Evolutionary conservation across 2,329 filamentous ascomycete genomes (phyloP), one percentile per base, ranked within the genome.

Genomic region (Tolypocladium cylindrosporum): DNA sequence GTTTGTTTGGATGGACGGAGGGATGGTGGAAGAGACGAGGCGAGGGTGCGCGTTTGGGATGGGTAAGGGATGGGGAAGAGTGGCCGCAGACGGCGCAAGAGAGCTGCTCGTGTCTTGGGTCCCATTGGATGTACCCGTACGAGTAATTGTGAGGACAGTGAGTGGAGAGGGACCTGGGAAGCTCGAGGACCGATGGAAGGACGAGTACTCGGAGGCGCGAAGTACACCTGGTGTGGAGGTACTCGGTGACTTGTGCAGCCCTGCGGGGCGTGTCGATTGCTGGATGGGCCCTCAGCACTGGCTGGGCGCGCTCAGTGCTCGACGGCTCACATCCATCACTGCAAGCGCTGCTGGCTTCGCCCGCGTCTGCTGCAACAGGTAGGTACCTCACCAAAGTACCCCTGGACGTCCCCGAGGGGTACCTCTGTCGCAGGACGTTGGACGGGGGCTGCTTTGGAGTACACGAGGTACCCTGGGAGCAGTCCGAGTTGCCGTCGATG

Each of bases 101-200:
- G 21, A 27, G 43, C 9, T 19, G 43, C 36, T 51, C 43, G 55
- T 27, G 42, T 39, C 55, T 56, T n/a, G 36, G 43, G 27, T 16
- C 55, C 42, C 42, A 24, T n/a, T 52, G 48, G 40, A 54, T 43
- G 50, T 31, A 31, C 27, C 27, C 27, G 27, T 31, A 31, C 27
- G 27, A 31, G 27, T 50, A 54, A 57, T 57, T 43, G 45, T 53
- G 50, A 57, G 41, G 48, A 45, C 37, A 54, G 56, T n/a, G 48
- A 54, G 51, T 53, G 40, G 56, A 48, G 56, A 54, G 55, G 36
- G 36, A 34, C 13, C 8, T 50, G 14, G 27, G 16, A 36, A 39
- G 41, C 43, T 36, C 39, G 34, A 55, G 40, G 45, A 19, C 43
- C 14, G 50, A 27, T 27, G n/a, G 39, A 39, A 55, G 54, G 11